Percentiles rank a stretch among this genome's conserved stretches.
Evolutionary conservation across 331 rosid species (phyloP).

Genomic region (Phaseolus coccineus): DNA sequence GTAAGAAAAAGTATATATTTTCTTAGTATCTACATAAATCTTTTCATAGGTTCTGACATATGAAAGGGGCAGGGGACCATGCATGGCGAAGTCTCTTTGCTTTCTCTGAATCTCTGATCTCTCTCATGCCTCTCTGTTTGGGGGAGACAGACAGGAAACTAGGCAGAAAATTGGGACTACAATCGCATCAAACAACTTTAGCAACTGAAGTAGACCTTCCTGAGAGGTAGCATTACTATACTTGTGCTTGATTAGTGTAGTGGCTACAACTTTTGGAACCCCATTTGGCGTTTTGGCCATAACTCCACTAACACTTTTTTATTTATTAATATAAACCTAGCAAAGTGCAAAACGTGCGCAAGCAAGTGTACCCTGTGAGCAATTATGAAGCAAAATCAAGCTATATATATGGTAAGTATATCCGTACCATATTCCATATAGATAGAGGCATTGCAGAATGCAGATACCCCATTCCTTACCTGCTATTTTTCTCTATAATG

Average conservation of each 20-base stretch:
- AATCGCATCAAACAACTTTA: constrained; percentile 65
- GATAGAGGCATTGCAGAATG: constrained; percentile 18
- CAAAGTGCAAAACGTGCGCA: constrained; percentile 43
- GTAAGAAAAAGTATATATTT: constrained; percentile 27
- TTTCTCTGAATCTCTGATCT: constrained; percentile 23
- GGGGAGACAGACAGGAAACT: constrained; percentile 65
- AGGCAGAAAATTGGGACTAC: constrained; percentile 64
- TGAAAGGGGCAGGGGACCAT: constrained; percentile 56
- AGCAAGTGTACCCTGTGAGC: constrained; percentile 30
- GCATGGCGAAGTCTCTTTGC: constrained; percentile 33
- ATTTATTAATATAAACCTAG: constrained; percentile 24
- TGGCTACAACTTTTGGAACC: constrained; percentile 40
- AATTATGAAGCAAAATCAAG: constrained; percentile 32
- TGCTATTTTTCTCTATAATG: constrained; percentile 38
- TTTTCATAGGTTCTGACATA: constrained; percentile 50
- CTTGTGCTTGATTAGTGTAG: constrained; percentile 38
- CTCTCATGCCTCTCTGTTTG: constrained; percentile 52
- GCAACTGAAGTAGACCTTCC: constrained; percentile 80
- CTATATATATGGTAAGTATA: background rate
- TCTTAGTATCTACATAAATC: constrained; percentile 35
- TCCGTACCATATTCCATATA: constrained; percentile 39
- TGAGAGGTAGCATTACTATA: constrained; percentile 47
- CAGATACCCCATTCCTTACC: constrained; percentile 55
- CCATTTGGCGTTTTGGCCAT: constrained; percentile 52
- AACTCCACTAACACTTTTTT: constrained; percentile 39